A percentile compares a stretch with the other conserved stretches of the same genome.
These are phyloP conservation scores for Penicillium pancosmium DNA, from an alignment of 495 filamentous ascomycete genomes.

Conservation along the genomic window DNA sequence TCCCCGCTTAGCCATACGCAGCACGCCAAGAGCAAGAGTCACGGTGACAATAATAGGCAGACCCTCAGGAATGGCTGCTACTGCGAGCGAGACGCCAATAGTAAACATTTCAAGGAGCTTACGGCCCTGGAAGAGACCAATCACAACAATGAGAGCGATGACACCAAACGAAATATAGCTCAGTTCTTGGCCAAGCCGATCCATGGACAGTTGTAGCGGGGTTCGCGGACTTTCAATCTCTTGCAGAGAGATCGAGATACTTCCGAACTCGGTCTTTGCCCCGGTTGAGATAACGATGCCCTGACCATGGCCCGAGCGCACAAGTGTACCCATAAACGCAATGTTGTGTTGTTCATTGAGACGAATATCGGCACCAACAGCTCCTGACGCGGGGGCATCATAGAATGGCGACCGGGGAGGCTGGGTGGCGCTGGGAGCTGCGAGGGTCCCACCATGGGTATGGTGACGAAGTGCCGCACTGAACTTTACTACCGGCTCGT, in stretches of 20 bases:
- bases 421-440: conserved; percentile 31
- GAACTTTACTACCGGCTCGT: conserved; percentile 83
- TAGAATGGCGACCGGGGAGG: conserved; percentile 61
- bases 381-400: conserved; percentile 60
- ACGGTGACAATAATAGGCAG: conserved; percentile 98
- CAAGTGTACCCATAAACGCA: conserved; percentile 97
- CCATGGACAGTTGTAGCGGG: conserved; percentile 95
- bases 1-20: conserved; percentile 90
- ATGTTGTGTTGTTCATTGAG: conserved; percentile 77
- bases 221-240: conserved; percentile 95
- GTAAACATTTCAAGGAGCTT: conserved; percentile 94
- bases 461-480: conserved; percentile 57
- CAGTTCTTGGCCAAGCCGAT: conserved; percentile 87
- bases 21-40: conserved; percentile 88
- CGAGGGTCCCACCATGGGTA: conserved; percentile 17
- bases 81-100: conserved; percentile 93
- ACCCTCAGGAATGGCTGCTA: conserved; percentile 96
- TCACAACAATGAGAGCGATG: conserved; percentile 86
- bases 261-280: conserved; percentile 92
- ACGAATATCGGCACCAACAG: conserved; percentile 65
- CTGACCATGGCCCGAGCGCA: conserved; percentile 93
- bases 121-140: conserved; percentile 87
- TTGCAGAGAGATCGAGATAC: conserved; percentile 87
- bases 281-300: conserved; percentile 95
- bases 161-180: conserved; percentile 96